Evolutionary conservation across 2,329 filamentous ascomycete species (phyloP).

Genomic region (Botryosphaeria dothidea): DNA sequence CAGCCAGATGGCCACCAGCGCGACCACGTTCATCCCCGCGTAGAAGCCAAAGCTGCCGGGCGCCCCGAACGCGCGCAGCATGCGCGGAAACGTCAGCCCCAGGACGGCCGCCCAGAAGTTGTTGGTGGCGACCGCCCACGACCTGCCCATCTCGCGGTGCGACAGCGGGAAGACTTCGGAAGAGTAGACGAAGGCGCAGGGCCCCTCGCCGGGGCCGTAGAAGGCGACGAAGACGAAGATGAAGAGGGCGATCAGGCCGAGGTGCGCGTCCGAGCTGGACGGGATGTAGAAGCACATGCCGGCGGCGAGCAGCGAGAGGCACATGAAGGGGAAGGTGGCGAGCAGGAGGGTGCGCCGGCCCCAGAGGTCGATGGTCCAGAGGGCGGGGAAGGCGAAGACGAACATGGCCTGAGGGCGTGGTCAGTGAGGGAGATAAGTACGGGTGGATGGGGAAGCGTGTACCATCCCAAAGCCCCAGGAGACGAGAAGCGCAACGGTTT

Average conservation of each 20-base stretch:
- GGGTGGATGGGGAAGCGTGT: background rate
- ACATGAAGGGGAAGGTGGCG: constrained; percentile 54
- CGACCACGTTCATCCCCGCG: constrained; percentile 59
- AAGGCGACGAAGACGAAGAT: constrained; percentile 57
- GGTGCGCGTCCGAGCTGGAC: constrained; percentile 38
- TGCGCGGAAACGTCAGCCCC: constrained; percentile 62
- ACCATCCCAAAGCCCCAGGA: constrained; percentile 59
- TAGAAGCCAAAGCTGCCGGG: constrained; percentile 64
- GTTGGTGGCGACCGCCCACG: constrained; percentile 67
- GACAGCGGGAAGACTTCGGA: constrained; percentile 71
- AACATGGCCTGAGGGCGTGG: constrained; percentile 47
- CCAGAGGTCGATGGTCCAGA: constrained; percentile 58
- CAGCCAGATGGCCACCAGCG: constrained; percentile 59
- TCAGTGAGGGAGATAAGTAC: background rate
- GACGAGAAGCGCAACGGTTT: constrained; percentile 48
- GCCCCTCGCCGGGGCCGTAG: constrained; percentile 45
- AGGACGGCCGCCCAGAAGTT: constrained; percentile 60
- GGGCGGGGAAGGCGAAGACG: constrained; percentile 58
- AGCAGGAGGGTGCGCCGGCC: constrained; percentile 54
- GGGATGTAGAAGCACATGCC: constrained; percentile 57
- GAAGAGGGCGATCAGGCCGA: constrained; percentile 56
- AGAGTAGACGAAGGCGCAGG: constrained; percentile 67
- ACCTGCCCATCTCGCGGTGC: constrained; percentile 72
- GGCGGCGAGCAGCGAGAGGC: constrained; percentile 47
- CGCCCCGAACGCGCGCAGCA: constrained; percentile 53